Percentiles rank a stretch among this genome's conserved stretches.
Conservation (phyloP, 805 yeast genomes). For the Lipomyces spencermartinsiae region DNA sequence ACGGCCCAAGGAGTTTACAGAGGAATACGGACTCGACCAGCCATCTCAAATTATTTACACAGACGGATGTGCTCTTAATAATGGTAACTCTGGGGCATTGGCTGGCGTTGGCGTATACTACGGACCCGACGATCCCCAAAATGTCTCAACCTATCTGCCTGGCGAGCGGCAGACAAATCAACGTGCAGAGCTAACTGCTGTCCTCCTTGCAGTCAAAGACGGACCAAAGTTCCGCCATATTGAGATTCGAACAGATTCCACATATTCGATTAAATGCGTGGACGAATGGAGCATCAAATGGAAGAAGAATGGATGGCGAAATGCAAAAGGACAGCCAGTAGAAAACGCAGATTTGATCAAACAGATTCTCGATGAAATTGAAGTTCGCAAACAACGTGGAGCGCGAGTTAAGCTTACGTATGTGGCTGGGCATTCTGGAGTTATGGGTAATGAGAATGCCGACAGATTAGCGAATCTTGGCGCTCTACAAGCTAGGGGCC, state of each 20-base stretch:
- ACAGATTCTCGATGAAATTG: slow-evolving; percentile 47
- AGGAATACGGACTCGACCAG: background rate
- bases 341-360: slow-evolving; percentile 60
- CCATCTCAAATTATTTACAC: slow-evolving; percentile 55
- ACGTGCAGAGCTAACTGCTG: slow-evolving; percentile 78
- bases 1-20: background rate
- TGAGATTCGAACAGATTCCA: slow-evolving; percentile 70
- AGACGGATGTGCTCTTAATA: slow-evolving; percentile 78
- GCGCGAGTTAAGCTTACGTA: slow-evolving; percentile 56
- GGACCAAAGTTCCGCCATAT: slow-evolving; percentile 48
- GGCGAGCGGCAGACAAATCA: slow-evolving; percentile 70
- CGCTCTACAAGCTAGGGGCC: slow-evolving; percentile 25
- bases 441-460: slow-evolving; percentile 75
- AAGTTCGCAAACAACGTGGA: slow-evolving; percentile 46
- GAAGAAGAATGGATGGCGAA: slow-evolving; percentile 63
- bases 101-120: slow-evolving; percentile 83
- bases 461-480: slow-evolving; percentile 76
- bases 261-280: slow-evolving; percentile 60
- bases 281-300: slow-evolving; percentile 65
- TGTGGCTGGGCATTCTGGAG: slow-evolving; percentile 76
- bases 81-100: slow-evolving; percentile 54
- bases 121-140: slow-evolving; percentile 60
- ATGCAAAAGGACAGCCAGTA: slow-evolving; percentile 53
- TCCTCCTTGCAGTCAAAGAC: slow-evolving; percentile 58
- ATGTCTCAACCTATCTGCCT: slow-evolving; percentile 59